phyloP scores from a whole-genome alignment of 2,329 filamentous ascomycete genomes.

The Colletotrichum shisoi region DNA sequence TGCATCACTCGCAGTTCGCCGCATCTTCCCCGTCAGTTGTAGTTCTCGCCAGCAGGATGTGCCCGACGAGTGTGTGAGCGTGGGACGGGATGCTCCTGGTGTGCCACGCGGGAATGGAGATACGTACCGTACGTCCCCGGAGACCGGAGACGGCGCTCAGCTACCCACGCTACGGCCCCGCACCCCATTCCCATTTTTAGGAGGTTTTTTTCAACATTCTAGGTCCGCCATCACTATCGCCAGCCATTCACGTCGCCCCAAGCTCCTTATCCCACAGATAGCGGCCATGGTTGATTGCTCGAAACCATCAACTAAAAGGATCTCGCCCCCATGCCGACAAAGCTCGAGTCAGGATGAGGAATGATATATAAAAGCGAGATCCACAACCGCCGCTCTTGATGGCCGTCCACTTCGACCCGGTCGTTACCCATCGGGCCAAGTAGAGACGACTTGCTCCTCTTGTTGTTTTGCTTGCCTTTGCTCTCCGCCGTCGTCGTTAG shows the following conservation, averaged over 20 bases:
- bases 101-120: constrained; percentile 25
- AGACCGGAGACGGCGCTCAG: neutral
- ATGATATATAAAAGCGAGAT: constrained; percentile 19
- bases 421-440: constrained; percentile 6
- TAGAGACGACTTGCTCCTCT: neutral
- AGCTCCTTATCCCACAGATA: constrained; percentile 38
- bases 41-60: constrained; percentile 12
- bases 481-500: neutral
- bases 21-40: constrained; percentile 9
- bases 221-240: constrained; percentile 27
- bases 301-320: constrained; percentile 37
- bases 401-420: neutral
- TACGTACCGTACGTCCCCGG: no score
- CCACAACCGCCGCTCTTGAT: constrained; percentile 1
- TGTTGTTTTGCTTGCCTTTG: neutral
- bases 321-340: constrained; percentile 26
- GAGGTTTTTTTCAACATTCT: neutral
- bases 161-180: constrained; percentile 21
- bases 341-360: constrained; percentile 2
- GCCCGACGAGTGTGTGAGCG: constrained; percentile 14
- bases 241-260: constrained; percentile 35
- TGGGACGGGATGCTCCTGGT: constrained; percentile 28
- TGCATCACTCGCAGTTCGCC: constrained; percentile 29
- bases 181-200: constrained; percentile 17
- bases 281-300: constrained; percentile 32